Base-by-base conservation (phyloP, 2,329 filamentous ascomycete species). In the Penicillium sp. region DNA sequence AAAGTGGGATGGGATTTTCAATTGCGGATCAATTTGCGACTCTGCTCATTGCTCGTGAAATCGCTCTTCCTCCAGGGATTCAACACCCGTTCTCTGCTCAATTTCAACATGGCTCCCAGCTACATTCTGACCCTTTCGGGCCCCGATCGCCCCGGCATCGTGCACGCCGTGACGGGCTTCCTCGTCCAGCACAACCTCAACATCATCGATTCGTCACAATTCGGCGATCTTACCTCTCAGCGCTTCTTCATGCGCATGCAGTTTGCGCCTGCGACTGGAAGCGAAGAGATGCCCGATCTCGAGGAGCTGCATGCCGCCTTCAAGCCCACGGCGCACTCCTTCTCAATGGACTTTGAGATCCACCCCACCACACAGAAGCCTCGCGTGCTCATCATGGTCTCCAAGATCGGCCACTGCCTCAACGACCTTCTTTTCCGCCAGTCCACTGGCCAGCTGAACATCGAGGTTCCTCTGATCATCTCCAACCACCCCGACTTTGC, bases 221-320 rank as follows among this genome's bases (percentile, higher is more conserved):
- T 90, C 78, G 88, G 85, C 38, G 89, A 92, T 73, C 83, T 85
- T 24, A 81, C 78, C 22, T 88, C 86, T 18, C 76, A 88, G 68
- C 86, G 81, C 51, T 94, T 94, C 78, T 94, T 94, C 76, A 92
- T 94, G 89, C 83, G 89, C 68, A 88, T 92, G 62, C 89, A 92
- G 72, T 92, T 92, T 64, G 86, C 84, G 9, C 82, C 87, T 54
- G 66, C 63, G 9, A 46, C 48, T 24, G 46, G 50, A 24, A 42
- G 38, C 5, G 44, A 55, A n/a, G 56, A 58, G 14, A 43, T 47
- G 2, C 48, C 48, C 51, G 54, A 73, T 54, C 81, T 77, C 44
- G 76, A 76, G 18, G 73, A 81, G 57, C 75, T 90, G 43, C 70
- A 66, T 7, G 70, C 68, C 50, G 79, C 82, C 6, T 86, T 92